phyloP scores from a whole-genome alignment of 352 stramenopile genomes.

The Phytophthora ohioensis region DNA sequence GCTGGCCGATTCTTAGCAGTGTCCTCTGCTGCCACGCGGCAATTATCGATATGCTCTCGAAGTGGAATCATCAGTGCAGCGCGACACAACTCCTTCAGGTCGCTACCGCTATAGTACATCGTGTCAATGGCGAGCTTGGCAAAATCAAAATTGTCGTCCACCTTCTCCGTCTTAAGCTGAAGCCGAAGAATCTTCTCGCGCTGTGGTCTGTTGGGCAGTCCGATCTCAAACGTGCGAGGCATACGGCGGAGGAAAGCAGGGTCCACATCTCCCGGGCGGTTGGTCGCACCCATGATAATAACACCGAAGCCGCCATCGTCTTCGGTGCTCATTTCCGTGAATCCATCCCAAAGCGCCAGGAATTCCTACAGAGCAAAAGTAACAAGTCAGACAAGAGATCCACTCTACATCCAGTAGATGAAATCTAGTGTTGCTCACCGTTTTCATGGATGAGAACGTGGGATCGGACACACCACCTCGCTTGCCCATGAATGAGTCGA shows the following conservation, averaged over 20 bases:
- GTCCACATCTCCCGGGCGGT: constrained; percentile 93
- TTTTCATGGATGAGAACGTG: constrained; percentile 92
- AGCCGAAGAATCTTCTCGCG: constrained; percentile 95
- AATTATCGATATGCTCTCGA: constrained; percentile 82
- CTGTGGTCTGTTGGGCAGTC: constrained; percentile 87
- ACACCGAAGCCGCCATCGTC: constrained; percentile 86
- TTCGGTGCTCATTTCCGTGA: constrained; percentile 83
- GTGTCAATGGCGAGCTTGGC: constrained; percentile 85
- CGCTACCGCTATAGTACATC: constrained; percentile 95
- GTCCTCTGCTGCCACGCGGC: constrained; percentile 49
- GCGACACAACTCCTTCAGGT: constrained; percentile 93
- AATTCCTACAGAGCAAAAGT: constrained; percentile 86
- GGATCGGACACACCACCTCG: constrained; percentile 76
- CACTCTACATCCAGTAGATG: neutral
- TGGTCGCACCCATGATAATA: constrained; percentile 97
- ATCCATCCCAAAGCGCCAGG: constrained; percentile 97
- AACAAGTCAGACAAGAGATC: constrained; percentile 18
- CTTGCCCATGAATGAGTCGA: constrained; percentile 94
- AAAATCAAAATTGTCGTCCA: constrained; percentile 86
- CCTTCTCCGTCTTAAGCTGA: constrained; percentile 89
- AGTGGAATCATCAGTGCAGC: constrained; percentile 90
- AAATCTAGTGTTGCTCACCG: constrained; percentile 40
- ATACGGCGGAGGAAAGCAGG: constrained; percentile 96
- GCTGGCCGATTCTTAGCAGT: constrained; percentile 39
- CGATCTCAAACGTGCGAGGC: constrained; percentile 96